These are phyloP conservation scores for Rhodotorula sp. DNA, from an alignment of 1,284 basidiomycete genomes.

Conservation along the genomic window DNA sequence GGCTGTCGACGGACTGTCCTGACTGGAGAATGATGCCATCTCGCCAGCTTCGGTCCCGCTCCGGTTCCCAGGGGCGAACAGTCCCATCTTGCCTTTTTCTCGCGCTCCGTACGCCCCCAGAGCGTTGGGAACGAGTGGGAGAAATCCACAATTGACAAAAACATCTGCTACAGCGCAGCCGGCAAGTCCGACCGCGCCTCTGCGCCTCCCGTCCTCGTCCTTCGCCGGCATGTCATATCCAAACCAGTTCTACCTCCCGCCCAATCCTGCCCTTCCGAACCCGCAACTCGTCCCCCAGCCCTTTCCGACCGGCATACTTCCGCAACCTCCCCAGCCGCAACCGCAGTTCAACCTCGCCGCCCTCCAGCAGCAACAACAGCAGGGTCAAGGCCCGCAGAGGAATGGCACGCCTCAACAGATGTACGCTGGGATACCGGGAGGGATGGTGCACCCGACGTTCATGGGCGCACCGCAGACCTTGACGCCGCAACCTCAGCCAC, in stretches of 20 bases:
- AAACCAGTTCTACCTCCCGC: slow-evolving; percentile 22
- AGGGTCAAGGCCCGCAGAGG: slow-evolving; percentile 6
- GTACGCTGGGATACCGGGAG: background rate
- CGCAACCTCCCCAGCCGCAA: background rate
- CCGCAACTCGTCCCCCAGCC: slow-evolving; percentile 2
- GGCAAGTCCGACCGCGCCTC: too few species aligned
- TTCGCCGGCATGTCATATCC: slow-evolving; percentile 22
- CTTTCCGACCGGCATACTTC: background rate
- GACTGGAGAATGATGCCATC: too few species aligned
- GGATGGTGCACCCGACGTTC: background rate
- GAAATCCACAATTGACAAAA: too few species aligned
- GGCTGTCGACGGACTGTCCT: too few species aligned
- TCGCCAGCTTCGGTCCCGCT: too few species aligned
- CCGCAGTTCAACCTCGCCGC: slow-evolving; percentile 22
- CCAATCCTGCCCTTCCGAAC: background rate
- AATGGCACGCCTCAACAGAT: slow-evolving; percentile 5
- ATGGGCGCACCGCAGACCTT: background rate
- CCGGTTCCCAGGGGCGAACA: too few species aligned
- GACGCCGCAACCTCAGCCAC: slow-evolving; percentile 5
- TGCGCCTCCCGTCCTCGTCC: background rate
- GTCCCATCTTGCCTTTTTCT: too few species aligned
- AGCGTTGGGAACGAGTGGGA: too few species aligned
- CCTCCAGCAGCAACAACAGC: slow-evolving; percentile 14
- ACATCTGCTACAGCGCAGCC: too few species aligned
- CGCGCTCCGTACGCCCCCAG: too few species aligned